Conservation (phyloP, 2,329 filamentous ascomycete species). For the Juglanconis juglandina region DNA sequence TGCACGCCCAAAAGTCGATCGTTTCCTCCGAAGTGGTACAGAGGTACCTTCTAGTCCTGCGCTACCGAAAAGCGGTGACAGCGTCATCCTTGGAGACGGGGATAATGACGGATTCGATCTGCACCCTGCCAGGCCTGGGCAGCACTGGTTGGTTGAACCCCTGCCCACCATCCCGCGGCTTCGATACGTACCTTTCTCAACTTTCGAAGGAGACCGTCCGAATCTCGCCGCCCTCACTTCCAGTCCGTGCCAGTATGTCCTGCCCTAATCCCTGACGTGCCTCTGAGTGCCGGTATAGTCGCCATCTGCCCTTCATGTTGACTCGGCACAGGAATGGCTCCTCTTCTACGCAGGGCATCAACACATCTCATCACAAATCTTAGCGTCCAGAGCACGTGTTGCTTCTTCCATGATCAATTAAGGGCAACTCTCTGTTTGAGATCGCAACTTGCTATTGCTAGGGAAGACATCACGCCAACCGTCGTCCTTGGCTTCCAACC, state of each 20-base stretch:
- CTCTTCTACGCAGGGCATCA: neutral
- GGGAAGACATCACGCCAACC: neutral
- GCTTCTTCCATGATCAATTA: neutral
- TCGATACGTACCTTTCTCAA: neutral
- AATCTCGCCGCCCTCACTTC: neutral
- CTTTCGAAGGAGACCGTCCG: neutral
- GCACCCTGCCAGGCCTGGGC: neutral
- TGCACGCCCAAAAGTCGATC: neutral
- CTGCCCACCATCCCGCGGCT: neutral
- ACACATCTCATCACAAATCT: neutral
- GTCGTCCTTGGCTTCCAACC: neutral
- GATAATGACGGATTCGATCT: neutral
- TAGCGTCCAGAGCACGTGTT: neutral
- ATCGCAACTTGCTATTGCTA: neutral
- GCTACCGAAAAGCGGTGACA: neutral
- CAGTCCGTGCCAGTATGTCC: too few relatives aligned
- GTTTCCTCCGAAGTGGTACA: constrained; percentile 6
- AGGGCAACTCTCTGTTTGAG: neutral
- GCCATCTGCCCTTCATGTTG: neutral
- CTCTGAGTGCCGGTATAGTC: neutral
- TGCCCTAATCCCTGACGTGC: neutral
- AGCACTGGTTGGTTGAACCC: neutral
- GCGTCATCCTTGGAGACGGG: neutral
- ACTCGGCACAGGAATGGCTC: neutral
- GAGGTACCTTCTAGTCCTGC: constrained; percentile 4